These are phyloP conservation scores for Raphanus hybrid DNA, from an alignment of 441 rosid species.

Conservation along the genomic window DNA sequence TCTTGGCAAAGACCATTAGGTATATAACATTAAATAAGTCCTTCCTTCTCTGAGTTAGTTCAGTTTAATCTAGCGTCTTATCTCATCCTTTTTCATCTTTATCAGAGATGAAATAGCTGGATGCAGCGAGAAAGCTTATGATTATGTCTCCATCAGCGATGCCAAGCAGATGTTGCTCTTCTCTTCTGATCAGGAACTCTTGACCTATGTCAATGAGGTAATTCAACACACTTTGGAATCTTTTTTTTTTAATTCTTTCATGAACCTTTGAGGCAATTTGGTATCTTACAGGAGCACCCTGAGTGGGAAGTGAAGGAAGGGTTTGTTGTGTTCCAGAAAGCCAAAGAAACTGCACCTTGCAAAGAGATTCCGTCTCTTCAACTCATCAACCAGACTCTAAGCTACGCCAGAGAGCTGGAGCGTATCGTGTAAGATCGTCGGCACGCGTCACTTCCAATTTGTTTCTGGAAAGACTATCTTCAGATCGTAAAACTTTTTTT, in stretches of 20 bases:
- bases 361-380: conserved; percentile 94
- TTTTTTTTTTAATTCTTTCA: background rate
- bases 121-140: conserved; percentile 98
- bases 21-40: conserved; percentile 36
- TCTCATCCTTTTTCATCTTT: conserved; percentile 8
- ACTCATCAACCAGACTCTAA: conserved; percentile 93
- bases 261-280: background rate
- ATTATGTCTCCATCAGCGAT: conserved; percentile 71
- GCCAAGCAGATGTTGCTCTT: conserved; percentile 81
- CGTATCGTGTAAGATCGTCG: conserved; percentile 67
- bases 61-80: background rate
- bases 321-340: conserved; percentile 79
- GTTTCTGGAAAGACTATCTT: conserved; percentile 8
- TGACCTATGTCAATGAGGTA: conserved; percentile 81
- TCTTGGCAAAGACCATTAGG: conserved; percentile 98
- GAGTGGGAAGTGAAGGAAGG: conserved; percentile 92
- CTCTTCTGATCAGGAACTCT: conserved; percentile 75
- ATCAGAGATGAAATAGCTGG: conserved; percentile 94
- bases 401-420: conserved; percentile 96
- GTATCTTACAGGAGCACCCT: conserved; percentile 66
- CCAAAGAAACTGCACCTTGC: conserved; percentile 78
- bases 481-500: conserved; percentile 19
- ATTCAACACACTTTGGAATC: background rate
- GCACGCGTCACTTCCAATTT: conserved; percentile 12
- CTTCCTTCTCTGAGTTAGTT: background rate